Conservation (phyloP, 148 eudicot genomes). For the Rhododendron kiyosumense region DNA sequence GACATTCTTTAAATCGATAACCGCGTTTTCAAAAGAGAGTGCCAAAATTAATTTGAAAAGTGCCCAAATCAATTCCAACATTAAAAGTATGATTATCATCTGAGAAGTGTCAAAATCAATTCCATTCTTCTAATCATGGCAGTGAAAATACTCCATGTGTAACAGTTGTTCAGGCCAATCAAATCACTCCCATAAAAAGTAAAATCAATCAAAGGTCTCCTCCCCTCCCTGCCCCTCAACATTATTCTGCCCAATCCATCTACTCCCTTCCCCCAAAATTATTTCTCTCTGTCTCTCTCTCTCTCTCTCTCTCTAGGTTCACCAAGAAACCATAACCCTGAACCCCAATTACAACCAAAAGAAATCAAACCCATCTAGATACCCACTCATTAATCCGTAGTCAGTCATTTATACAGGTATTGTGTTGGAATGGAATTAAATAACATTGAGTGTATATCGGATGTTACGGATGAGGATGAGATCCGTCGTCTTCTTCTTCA, state of each 20-base stretch:
- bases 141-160: background rate
- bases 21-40: no score
- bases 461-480: conserved; percentile 64
- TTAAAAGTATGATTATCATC: no score
- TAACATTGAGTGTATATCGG: conserved; percentile 70
- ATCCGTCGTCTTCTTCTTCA: conserved; percentile 27
- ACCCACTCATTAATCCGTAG: background rate
- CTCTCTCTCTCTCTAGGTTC: background rate
- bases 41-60: no score
- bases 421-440: conserved; percentile 51
- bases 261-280: background rate
- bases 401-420: background rate
- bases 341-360: background rate
- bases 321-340: background rate
- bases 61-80: no score
- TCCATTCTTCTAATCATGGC: background rate
- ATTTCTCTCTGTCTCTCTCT: background rate
- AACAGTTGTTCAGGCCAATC: background rate
- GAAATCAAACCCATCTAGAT: conserved; percentile 11
- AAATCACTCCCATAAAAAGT: background rate
- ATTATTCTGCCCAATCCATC: conserved; percentile 5
- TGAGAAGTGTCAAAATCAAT: no score
- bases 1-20: no score
- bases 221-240: background rate
- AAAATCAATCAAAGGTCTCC: background rate